Conservation (phyloP, 306 rosid genomes). For the Mimosa bimucronata region DNA sequence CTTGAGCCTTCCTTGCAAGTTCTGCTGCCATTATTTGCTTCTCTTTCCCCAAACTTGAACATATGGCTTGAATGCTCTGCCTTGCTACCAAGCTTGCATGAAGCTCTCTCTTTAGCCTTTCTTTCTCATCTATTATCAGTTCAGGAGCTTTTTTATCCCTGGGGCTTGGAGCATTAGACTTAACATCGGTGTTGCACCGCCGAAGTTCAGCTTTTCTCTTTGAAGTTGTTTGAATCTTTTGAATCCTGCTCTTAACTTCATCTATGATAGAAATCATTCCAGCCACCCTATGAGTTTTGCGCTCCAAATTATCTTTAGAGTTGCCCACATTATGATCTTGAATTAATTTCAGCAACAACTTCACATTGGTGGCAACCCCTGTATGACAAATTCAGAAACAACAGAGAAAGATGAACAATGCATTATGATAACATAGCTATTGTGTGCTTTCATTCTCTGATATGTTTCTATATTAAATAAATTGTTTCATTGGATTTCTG, state of each 20-base stretch:
- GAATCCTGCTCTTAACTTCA: slow-evolving; percentile 68
- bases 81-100: slow-evolving; percentile 68
- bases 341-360: slow-evolving; percentile 69
- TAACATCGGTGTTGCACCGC: slow-evolving; percentile 79
- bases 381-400: background rate
- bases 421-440: background rate
- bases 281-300: slow-evolving; percentile 70
- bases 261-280: slow-evolving; percentile 80
- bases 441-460: background rate
- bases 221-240: slow-evolving; percentile 50
- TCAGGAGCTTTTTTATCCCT: slow-evolving; percentile 59
- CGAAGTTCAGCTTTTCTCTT: slow-evolving; percentile 68
- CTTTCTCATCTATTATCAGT: slow-evolving; percentile 71
- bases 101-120: slow-evolving; percentile 70
- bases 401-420: slow-evolving; percentile 4
- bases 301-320: slow-evolving; percentile 56
- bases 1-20: slow-evolving; percentile 82
- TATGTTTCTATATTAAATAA: background rate
- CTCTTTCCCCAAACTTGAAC: slow-evolving; percentile 93
- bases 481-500: background rate
- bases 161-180: slow-evolving; percentile 52
- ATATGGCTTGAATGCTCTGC: slow-evolving; percentile 86
- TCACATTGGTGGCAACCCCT: slow-evolving; percentile 73
- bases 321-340: slow-evolving; percentile 74
- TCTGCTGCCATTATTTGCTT: slow-evolving; percentile 90